Percentiles rank a stretch among this genome's conserved stretches.
Evolutionary conservation across 148 eudicot species (phyloP).

Genomic region (Oxyria digyna): DNA sequence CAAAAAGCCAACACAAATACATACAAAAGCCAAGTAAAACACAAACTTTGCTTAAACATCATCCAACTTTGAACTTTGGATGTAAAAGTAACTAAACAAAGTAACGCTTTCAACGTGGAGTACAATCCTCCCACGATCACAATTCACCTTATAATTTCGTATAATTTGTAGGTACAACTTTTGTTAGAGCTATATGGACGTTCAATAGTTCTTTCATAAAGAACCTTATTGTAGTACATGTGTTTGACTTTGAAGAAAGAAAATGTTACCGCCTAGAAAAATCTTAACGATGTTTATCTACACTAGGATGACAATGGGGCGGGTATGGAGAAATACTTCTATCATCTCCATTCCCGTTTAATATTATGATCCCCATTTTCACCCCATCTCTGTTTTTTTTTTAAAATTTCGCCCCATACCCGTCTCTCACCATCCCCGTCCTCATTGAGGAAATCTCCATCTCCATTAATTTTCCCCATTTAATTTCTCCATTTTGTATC

Average conservation of each 20-base stretch:
- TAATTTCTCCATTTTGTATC: no score
- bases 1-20: constrained; percentile 3
- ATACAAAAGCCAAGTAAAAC: neutral
- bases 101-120: neutral
- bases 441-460: no score
- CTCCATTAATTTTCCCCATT: no score
- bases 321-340: no score
- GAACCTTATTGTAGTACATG: neutral
- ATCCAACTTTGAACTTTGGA: constrained; percentile 1
- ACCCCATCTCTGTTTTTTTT: no score
- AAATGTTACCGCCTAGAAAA: neutral
- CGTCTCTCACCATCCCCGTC: no score
- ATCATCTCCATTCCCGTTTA: no score
- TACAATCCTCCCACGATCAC: neutral
- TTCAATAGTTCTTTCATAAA: neutral
- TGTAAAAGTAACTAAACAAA: neutral
- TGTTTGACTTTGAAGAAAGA: neutral
- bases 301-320: no score
- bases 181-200: neutral
- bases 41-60: neutral
- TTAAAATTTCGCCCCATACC: no score
- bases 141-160: no score
- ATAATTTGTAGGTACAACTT: no score
- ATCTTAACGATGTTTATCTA: neutral
- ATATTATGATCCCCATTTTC: no score